These are phyloP conservation scores for Microascus cirrosus DNA, from an alignment of 2,329 filamentous ascomycete species.

Conservation along the genomic window DNA sequence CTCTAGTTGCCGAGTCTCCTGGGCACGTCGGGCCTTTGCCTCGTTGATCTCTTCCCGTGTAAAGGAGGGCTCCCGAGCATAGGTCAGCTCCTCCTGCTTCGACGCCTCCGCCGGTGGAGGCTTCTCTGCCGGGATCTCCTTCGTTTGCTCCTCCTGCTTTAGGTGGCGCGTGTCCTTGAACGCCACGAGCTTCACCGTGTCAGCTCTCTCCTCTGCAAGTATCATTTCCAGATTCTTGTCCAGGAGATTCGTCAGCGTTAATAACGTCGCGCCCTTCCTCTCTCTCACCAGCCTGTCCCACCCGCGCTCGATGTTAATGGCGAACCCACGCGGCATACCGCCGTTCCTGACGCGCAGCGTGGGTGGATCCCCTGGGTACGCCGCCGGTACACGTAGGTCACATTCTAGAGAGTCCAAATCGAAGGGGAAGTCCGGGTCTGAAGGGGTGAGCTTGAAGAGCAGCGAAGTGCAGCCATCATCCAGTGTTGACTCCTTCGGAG, in stretches of 20 bases:
- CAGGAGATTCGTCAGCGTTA: constrained; percentile 56
- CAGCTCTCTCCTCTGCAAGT: constrained; percentile 57
- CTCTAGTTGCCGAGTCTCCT: constrained; percentile 63
- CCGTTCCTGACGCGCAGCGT: constrained; percentile 54
- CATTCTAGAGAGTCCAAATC: constrained; percentile 61
- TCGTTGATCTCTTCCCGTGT: constrained; percentile 47
- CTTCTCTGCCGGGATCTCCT: neutral
- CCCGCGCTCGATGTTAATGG: constrained; percentile 65
- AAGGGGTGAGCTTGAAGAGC: constrained; percentile 55
- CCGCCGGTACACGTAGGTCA: constrained; percentile 50
- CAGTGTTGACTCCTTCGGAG: constrained; percentile 29
- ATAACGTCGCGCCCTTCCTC: constrained; percentile 43
- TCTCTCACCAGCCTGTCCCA: constrained; percentile 55
- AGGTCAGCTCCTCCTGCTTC: constrained; percentile 9
- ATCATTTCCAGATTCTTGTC: constrained; percentile 63
- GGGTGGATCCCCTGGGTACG: constrained; percentile 47
- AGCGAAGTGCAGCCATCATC: constrained; percentile 42
- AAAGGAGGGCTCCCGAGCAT: constrained; percentile 35
- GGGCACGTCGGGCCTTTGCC: constrained; percentile 51
- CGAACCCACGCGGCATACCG: constrained; percentile 59
- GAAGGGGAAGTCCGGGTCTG: constrained; percentile 77
- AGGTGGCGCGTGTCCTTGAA: constrained; percentile 45
- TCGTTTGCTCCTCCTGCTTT: constrained; percentile 9
- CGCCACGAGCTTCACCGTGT: constrained; percentile 59
- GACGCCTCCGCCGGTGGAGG: neutral